Conservation (phyloP, 352 stramenopile genomes). For the Globisporangium rhizosaccharum region DNA sequence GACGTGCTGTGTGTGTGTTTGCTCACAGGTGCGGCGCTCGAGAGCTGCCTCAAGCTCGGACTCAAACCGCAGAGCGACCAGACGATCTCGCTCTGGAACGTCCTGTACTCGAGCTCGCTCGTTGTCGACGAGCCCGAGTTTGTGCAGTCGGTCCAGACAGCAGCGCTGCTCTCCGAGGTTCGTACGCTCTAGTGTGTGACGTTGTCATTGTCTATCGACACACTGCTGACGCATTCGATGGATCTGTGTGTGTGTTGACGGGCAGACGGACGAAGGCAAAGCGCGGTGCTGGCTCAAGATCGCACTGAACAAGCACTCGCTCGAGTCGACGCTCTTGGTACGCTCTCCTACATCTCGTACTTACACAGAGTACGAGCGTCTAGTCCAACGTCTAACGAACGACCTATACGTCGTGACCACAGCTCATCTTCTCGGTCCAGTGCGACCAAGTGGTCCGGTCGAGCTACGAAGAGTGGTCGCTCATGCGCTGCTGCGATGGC, state of each 20-base stretch:
- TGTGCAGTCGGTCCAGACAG: conserved; percentile 60
- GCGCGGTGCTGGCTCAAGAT: conserved; percentile 75
- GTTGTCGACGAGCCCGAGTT: conserved; percentile 66
- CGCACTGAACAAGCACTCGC: conserved; percentile 69
- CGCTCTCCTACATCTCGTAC: not conserved
- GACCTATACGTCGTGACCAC: not conserved
- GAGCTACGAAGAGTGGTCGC: conserved; percentile 80
- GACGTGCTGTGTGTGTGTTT: not conserved
- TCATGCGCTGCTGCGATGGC: conserved; percentile 69
- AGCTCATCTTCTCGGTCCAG: conserved; percentile 74
- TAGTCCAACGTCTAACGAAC: too few species aligned
- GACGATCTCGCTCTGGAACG: conserved; percentile 63
- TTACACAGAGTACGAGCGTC: not conserved
- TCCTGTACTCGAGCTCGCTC: conserved; percentile 68
- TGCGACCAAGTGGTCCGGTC: conserved; percentile 69
- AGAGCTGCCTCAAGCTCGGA: conserved; percentile 56
- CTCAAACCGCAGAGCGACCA: conserved; percentile 38
- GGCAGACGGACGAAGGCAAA: conserved; percentile 56
- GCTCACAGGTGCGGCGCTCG: conserved; percentile 41
- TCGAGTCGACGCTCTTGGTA: conserved; percentile 78
- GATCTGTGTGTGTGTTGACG: not conserved
- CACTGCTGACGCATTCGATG: not conserved
- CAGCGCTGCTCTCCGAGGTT: conserved; percentile 63
- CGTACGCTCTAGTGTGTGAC: conserved; percentile 8
- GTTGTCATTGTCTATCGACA: not conserved